phyloP scores from a whole-genome alignment of 2,329 filamentous ascomycete genomes.

The Diaporthe citri region DNA sequence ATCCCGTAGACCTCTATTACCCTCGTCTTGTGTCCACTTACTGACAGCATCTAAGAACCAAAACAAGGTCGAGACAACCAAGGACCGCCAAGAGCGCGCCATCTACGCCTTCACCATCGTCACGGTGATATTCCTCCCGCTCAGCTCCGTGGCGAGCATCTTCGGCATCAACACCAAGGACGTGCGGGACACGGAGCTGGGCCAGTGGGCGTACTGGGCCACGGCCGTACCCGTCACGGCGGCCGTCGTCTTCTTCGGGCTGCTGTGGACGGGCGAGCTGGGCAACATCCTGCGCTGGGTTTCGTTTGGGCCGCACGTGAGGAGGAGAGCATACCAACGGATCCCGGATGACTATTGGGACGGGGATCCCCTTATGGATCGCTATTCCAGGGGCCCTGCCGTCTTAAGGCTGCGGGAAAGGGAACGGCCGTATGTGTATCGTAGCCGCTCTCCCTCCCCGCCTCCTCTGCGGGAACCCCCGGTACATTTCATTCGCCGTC shows the following conservation, averaged over 20 bases:
- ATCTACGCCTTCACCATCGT: slow-evolving; percentile 64
- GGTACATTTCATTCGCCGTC: not conserved
- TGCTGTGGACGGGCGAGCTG: slow-evolving; percentile 60
- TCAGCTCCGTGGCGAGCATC: slow-evolving; percentile 60
- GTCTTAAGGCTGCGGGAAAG: not conserved
- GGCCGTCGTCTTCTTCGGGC: slow-evolving; percentile 53
- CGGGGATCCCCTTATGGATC: not conserved
- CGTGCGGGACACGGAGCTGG: slow-evolving; percentile 44
- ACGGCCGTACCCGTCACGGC: slow-evolving; percentile 61
- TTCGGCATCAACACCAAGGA: slow-evolving; percentile 68
- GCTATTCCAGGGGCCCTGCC: not conserved
- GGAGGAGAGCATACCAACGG: not conserved
- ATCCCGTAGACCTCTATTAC: not conserved
- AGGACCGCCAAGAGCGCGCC: slow-evolving; percentile 59
- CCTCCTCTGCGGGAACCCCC: not conserved
- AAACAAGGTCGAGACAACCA: slow-evolving; percentile 51
- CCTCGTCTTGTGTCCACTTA: not conserved
- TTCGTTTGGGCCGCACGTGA: not conserved
- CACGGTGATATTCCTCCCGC: slow-evolving; percentile 62
- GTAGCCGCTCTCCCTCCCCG: not conserved
- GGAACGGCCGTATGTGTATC: not conserved
- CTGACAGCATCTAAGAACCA: slow-evolving; percentile 43
- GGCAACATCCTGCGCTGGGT: slow-evolving; percentile 48
- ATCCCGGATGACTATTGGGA: not conserved
- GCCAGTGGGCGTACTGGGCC: slow-evolving; percentile 64